Evolutionary conservation across 371 early-diverging fungal genomes (phyloP), one percentile per base, ranked within the genome.

Genomic region (Synchytrium microbalum): DNA sequence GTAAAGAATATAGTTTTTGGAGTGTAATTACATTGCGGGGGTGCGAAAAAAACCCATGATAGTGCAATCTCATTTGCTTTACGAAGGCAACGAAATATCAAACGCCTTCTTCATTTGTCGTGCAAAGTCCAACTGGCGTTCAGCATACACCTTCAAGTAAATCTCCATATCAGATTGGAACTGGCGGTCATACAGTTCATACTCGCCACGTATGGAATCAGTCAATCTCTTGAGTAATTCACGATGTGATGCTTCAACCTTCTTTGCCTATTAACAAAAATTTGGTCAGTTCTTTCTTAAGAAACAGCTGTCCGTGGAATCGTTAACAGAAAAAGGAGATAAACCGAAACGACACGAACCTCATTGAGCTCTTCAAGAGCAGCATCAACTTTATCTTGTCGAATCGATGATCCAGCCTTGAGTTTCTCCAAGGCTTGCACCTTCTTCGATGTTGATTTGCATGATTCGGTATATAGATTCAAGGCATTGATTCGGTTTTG

Each of bases 361-460:
- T 59, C 59, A 19, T 19, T 25, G 5, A 59, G 31, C 29, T 59
- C 59, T 29, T 25, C 32, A 61, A 64, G 26, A 10, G 62, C 65
- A n/a, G n/a, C 27, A 68, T 58, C 59, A 28, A 75, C 75, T 52
- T 70, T 72, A 23, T 72, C 72, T 57, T 62, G 68, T 33, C 54
- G 25, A 23, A 75, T 72, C 24, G 54, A 60, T 25, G 64, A 52
- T 1, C 63, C 38, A 14, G 67, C 29, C 56, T 66, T 71, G 26
- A 75, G 61, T 58, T 59, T 58, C 25, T 75, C 75, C 24, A 75
- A 61, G 3, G 53, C 66, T 33, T 54, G 54, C 19, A 72, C 23
- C 60, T 64, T 64, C 54, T 72, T 72, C 32, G 67, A 64, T 2
- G 75, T 75, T 1, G 52, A 53, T 66, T 70, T 69, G 61, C 72